These are phyloP conservation scores for Termitomyces eurrhizus DNA, from an alignment of 768 basidiomycete species.

Conservation along the genomic window DNA sequence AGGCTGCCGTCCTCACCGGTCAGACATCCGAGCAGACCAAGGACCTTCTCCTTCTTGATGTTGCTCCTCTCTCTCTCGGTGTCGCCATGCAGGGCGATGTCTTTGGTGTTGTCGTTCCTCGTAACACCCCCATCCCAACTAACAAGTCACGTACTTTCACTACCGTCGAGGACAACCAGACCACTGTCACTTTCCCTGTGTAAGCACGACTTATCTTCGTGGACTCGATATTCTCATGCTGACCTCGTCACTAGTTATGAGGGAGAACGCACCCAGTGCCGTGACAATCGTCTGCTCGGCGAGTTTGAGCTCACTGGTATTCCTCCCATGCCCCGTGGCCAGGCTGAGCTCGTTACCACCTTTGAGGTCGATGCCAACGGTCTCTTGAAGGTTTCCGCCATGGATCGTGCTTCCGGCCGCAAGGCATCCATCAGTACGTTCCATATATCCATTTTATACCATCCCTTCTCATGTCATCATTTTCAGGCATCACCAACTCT, in stretches of 20 bases:
- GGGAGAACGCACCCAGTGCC: constrained; percentile 99
- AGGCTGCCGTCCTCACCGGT: constrained; percentile 97
- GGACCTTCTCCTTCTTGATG: constrained; percentile 97
- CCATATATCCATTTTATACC: not conserved
- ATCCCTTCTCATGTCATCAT: constrained; percentile 7
- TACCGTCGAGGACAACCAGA: constrained; percentile 99
- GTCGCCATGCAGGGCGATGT: constrained; percentile 99
- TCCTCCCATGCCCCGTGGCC: constrained; percentile 98
- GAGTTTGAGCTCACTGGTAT: constrained; percentile 99
- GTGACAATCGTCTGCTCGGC: constrained; percentile 97
- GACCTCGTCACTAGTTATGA: constrained; percentile 61
- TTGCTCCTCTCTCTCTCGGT: constrained; percentile 97
- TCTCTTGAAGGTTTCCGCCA: constrained; percentile 97
- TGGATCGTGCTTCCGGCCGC: constrained; percentile 98
- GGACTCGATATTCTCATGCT: constrained; percentile 1
- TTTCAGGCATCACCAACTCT: constrained; percentile 91
- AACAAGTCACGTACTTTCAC: constrained; percentile 99
- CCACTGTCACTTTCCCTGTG: constrained; percentile 99
- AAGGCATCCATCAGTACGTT: constrained; percentile 93
- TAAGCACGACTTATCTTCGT: constrained; percentile 30
- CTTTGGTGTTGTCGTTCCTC: constrained; percentile 98
- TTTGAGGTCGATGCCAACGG: constrained; percentile 99
- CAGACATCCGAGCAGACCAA: constrained; percentile 99
- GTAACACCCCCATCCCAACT: constrained; percentile 99
- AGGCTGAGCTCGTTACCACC: constrained; percentile 98